Percentiles rank a stretch among this genome's conserved stretches.
These are phyloP conservation scores for Cystobasidium pallidum DNA, from an alignment of 1,284 basidiomycete species.

Conservation along the genomic window DNA sequence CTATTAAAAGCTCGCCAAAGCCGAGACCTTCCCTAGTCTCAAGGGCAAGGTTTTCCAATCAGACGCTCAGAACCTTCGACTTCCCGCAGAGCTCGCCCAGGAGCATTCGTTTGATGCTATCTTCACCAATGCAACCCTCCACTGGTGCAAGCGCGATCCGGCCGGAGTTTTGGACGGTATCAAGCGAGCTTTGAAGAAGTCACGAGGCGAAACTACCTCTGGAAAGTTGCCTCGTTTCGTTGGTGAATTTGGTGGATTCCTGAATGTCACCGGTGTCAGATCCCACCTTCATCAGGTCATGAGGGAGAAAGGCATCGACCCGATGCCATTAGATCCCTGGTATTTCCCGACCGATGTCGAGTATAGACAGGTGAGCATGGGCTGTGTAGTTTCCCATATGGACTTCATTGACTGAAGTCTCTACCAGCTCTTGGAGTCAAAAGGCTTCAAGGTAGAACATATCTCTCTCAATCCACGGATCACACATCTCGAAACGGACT, in stretches of 20 bases:
- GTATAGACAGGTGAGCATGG: constrained; percentile 63
- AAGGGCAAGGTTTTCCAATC: constrained; percentile 59
- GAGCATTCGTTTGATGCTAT: constrained; percentile 64
- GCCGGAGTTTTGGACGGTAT: constrained; percentile 66
- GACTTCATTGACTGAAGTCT: neutral
- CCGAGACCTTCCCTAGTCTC: constrained; percentile 60
- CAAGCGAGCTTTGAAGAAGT: constrained; percentile 65
- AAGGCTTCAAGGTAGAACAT: constrained; percentile 64
- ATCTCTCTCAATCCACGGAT: constrained; percentile 68
- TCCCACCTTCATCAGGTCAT: constrained; percentile 65
- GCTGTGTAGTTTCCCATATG: neutral
- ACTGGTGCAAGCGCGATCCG: constrained; percentile 81
- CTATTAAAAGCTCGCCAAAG: constrained; percentile 62
- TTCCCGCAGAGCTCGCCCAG: constrained; percentile 51
- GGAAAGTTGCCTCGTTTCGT: constrained; percentile 29
- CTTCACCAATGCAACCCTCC: constrained; percentile 76
- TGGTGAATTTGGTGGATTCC: constrained; percentile 68
- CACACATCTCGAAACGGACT: constrained; percentile 66
- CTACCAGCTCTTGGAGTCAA: constrained; percentile 64
- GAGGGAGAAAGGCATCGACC: constrained; percentile 64
- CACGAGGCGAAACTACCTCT: constrained; percentile 65
- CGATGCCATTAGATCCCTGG: constrained; percentile 71
- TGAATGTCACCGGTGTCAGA: constrained; percentile 70
- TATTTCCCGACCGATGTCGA: constrained; percentile 74
- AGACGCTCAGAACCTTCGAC: constrained; percentile 63